Conservation (phyloP, 2,329 filamentous ascomycete species). For the Fusarium proliferatum region DNA sequence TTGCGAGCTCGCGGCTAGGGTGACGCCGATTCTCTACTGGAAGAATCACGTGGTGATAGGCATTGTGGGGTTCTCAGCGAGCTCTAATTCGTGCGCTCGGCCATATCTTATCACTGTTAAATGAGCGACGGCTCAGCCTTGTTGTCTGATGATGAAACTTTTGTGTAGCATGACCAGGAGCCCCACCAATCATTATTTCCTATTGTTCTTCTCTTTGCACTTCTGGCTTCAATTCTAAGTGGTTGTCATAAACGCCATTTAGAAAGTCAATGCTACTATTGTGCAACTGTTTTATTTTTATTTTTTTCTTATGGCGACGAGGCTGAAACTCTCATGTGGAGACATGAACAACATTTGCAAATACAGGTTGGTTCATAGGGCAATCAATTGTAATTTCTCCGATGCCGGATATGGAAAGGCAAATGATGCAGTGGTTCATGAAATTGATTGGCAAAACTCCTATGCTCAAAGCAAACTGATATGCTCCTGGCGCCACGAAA, state of each 20-base stretch:
- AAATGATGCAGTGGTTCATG: background rate
- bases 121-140: conserved; percentile 13
- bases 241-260: background rate
- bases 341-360: conserved; percentile 24
- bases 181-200: background rate
- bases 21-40: conserved; percentile 51
- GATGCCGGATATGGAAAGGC: conserved; percentile 17
- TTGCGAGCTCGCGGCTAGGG: conserved; percentile 50
- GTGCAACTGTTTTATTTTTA: background rate
- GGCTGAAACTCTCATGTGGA: conserved; percentile 21
- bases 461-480: background rate
- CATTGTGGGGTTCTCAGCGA: background rate
- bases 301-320: background rate
- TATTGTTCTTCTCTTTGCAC: background rate
- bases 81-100: conserved; percentile 20
- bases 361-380: conserved; percentile 39
- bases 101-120: conserved; percentile 24
- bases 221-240: background rate
- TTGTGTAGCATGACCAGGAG: background rate
- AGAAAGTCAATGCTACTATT: background rate
- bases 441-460: conserved; percentile 5
- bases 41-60: conserved; percentile 52
- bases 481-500: background rate
- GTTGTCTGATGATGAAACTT: conserved; percentile 28
- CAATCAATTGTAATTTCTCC: conserved; percentile 22